Conservation (phyloP, 352 stramenopile genomes). For the Phytophthora vignae region DNA sequence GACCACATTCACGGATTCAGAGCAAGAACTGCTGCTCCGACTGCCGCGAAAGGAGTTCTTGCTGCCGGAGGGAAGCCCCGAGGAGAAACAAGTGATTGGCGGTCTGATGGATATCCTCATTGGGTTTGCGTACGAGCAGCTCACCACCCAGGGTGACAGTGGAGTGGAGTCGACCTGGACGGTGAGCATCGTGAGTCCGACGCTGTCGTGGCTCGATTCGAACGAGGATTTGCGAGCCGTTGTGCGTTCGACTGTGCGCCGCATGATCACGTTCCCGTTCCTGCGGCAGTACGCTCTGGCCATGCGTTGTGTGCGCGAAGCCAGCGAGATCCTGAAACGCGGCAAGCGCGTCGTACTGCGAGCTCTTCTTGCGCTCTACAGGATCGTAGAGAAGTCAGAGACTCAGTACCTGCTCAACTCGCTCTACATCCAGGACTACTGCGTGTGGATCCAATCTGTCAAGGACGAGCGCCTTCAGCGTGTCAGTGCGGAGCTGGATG, state of each 20-base stretch:
- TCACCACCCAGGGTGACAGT: slow-evolving; percentile 95
- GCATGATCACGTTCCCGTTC: slow-evolving; percentile 97
- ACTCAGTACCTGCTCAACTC: slow-evolving; percentile 97
- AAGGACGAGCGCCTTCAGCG: slow-evolving; percentile 52
- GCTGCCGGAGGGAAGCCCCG: slow-evolving; percentile 55
- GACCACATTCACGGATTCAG: slow-evolving; percentile 56
- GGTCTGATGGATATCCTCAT: slow-evolving; percentile 95
- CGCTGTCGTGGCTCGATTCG: slow-evolving; percentile 95
- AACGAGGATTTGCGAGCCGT: slow-evolving; percentile 65
- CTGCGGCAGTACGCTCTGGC: slow-evolving; percentile 93
- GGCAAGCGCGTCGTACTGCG: slow-evolving; percentile 92
- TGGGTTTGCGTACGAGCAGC: slow-evolving; percentile 96
- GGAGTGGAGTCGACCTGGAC: slow-evolving; percentile 98
- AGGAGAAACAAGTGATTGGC: slow-evolving; percentile 74
- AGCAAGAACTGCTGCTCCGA: slow-evolving; percentile 79
- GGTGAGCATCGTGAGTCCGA: slow-evolving; percentile 94
- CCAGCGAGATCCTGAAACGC: slow-evolving; percentile 81
- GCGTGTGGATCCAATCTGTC: slow-evolving; percentile 85
- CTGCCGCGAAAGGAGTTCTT: slow-evolving; percentile 87
- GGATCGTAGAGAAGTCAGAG: slow-evolving; percentile 95
- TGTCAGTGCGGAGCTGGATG: slow-evolving; percentile 47
- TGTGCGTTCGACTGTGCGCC: slow-evolving; percentile 78
- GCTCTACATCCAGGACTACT: slow-evolving; percentile 96
- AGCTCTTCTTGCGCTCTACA: slow-evolving; percentile 91
- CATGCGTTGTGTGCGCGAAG: slow-evolving; percentile 82